A percentile compares a stretch with the other conserved stretches of the same genome.
Evolutionary conservation across 768 basidiomycete species (phyloP).

Genomic region (Ramaria rubella): DNA sequence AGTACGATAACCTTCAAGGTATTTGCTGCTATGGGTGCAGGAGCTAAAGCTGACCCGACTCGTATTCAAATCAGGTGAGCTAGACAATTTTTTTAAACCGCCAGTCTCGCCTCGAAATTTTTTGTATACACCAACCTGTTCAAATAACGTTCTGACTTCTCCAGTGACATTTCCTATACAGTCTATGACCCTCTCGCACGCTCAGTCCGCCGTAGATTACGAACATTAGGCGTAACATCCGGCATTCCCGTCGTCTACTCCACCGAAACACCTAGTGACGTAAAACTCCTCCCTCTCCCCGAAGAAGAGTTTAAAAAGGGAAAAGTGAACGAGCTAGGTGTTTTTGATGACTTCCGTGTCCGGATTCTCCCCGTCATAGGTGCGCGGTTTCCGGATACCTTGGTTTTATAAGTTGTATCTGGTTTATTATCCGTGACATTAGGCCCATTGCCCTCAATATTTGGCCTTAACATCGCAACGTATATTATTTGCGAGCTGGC

Average conservation of each 20-base stretch:
- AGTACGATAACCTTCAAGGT: slow-evolving; percentile 40
- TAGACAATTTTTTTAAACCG: too few species aligned
- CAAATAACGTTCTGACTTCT: not conserved
- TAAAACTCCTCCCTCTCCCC: slow-evolving; percentile 82
- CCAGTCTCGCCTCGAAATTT: too few species aligned
- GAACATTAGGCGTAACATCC: slow-evolving; percentile 49
- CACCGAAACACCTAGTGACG: slow-evolving; percentile 80
- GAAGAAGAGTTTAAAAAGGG: slow-evolving; percentile 93
- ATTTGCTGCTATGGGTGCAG: slow-evolving; percentile 96
- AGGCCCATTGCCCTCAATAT: slow-evolving; percentile 83
- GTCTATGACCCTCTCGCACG: slow-evolving; percentile 94
- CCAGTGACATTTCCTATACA: slow-evolving; percentile 82
- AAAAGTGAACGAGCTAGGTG: slow-evolving; percentile 78
- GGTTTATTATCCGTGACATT: not conserved
- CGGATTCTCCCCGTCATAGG: slow-evolving; percentile 90
- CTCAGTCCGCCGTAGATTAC: slow-evolving; percentile 74
- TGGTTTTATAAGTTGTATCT: not conserved
- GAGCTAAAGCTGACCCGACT: slow-evolving; percentile 91
- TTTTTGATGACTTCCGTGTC: slow-evolving; percentile 89
- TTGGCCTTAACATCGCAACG: slow-evolving; percentile 85
- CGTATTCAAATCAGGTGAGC: slow-evolving; percentile 72
- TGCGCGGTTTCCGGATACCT: slow-evolving; percentile 25
- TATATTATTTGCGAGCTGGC: slow-evolving; percentile 85
- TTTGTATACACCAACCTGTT: not conserved
- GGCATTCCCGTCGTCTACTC: slow-evolving; percentile 91